These are phyloP conservation scores for Boletus fagicola DNA, from an alignment of 768 basidiomycete species.

Conservation along the genomic window DNA sequence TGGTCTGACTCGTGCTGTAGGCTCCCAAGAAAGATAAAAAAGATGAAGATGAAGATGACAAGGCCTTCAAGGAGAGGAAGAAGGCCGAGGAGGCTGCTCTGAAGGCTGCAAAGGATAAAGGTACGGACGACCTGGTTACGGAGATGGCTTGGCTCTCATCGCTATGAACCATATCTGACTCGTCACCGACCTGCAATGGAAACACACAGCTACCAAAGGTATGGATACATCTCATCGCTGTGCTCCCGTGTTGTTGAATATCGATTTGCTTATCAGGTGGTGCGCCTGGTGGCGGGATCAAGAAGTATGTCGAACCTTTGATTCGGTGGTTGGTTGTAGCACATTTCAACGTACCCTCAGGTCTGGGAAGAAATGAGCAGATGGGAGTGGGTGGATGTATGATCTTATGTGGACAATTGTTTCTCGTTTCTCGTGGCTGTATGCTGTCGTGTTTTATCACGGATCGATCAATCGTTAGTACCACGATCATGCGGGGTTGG, in stretches of 20 bases:
- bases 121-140: slow-evolving; percentile 37
- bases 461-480: background rate
- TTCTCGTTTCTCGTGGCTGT: slow-evolving; percentile 5
- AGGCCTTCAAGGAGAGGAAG: slow-evolving; percentile 72
- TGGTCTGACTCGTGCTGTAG: slow-evolving; percentile 36
- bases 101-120: slow-evolving; percentile 72
- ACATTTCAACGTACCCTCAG: slow-evolving; percentile 33
- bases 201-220: slow-evolving; percentile 32
- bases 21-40: slow-evolving; percentile 79
- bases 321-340: slow-evolving; percentile 2
- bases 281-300: slow-evolving; percentile 66
- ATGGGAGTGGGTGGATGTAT: background rate
- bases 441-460: background rate
- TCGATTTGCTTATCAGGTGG: slow-evolving; percentile 46
- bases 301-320: slow-evolving; percentile 61
- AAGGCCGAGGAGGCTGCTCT: slow-evolving; percentile 71
- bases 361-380: slow-evolving; percentile 66
- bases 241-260: slow-evolving; percentile 8
- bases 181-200: background rate
- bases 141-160: background rate
- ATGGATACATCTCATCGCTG: slow-evolving; percentile 1
- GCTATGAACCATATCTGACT: background rate
- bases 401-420: background rate
- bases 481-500: slow-evolving; percentile 18
- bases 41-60: slow-evolving; percentile 67